Conservation (phyloP, 305 asterid species). For the Galium porrigens region DNA sequence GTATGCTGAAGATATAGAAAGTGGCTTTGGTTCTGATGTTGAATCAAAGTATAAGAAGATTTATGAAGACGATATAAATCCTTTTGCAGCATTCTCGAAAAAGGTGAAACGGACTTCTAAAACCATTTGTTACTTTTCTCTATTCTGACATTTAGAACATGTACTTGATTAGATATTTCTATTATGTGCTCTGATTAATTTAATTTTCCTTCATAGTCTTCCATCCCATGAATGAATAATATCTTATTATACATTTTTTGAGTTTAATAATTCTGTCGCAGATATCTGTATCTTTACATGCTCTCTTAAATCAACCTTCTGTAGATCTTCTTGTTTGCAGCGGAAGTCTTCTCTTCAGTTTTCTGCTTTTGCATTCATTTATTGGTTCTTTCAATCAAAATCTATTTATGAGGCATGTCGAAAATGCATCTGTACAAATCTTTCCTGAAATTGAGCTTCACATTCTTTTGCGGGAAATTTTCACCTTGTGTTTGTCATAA, state of each 20-base stretch:
- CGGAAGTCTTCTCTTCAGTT: not conserved
- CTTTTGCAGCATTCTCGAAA: constrained; percentile 90
- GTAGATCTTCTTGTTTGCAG: not conserved
- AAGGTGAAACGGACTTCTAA: constrained; percentile 23
- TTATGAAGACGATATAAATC: constrained; percentile 94
- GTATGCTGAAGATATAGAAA: constrained; percentile 84
- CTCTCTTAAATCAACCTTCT: not conserved
- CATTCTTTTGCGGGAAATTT: not conserved
- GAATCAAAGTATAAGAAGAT: constrained; percentile 97
- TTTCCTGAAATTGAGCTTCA: not conserved
- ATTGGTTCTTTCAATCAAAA: not conserved
- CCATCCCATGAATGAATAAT: not conserved
- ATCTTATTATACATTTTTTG: not conserved
- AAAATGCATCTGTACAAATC: not conserved
- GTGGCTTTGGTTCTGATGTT: constrained; percentile 92
- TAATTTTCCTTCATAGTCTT: not conserved
- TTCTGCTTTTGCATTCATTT: not conserved
- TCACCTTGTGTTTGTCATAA: constrained; percentile 4
- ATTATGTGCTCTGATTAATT: not conserved
- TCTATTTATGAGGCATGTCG: not conserved
- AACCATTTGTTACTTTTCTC: not conserved
- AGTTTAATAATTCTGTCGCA: not conserved
- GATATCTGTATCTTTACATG: not conserved
- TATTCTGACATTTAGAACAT: not conserved
- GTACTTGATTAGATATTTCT: not conserved